Percentiles rank a stretch among this genome's conserved stretches.
Conservation (phyloP, 768 basidiomycete species). For the Panus rudis region DNA sequence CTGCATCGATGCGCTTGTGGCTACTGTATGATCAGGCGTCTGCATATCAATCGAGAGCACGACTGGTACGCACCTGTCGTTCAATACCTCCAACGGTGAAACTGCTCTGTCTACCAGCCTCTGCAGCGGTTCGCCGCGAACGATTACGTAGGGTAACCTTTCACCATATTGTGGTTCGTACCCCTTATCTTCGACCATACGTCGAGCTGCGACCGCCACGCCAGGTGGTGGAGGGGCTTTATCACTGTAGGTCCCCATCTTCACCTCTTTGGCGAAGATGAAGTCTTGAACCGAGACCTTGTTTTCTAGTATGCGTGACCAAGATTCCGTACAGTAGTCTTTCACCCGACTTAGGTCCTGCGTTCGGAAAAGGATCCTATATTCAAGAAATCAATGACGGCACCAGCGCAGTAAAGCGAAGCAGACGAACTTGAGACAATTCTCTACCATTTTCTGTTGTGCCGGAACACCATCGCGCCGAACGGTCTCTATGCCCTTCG, state of each 20-base stretch:
- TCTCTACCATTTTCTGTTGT: conserved; percentile 89
- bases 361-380: conserved; percentile 81
- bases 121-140: conserved; percentile 50
- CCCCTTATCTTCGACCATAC: conserved; percentile 65
- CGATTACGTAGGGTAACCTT: conserved; percentile 86
- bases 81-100: conserved; percentile 63
- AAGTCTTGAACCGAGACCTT: conserved; percentile 87
- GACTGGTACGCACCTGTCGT: conserved; percentile 42
- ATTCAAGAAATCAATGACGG: conserved; percentile 1
- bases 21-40: conserved; percentile 26
- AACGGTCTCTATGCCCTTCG: conserved; percentile 97
- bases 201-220: conserved; percentile 74
- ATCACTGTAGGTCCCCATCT: conserved; percentile 90
- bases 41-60: not conserved
- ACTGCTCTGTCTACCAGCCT: conserved; percentile 72
- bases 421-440: conserved; percentile 66
- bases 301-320: conserved; percentile 78
- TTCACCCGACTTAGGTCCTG: conserved; percentile 89
- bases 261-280: conserved; percentile 91
- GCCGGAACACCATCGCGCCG: conserved; percentile 88
- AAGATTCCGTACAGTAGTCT: conserved; percentile 76
- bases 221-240: conserved; percentile 87
- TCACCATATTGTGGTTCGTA: conserved; percentile 91
- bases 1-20: conserved; percentile 69
- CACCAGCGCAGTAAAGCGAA: not conserved